Percentiles rank a stretch among this genome's conserved stretches.
Conservation (phyloP, 345 rosid species). For the Iberis pinnata region DNA sequence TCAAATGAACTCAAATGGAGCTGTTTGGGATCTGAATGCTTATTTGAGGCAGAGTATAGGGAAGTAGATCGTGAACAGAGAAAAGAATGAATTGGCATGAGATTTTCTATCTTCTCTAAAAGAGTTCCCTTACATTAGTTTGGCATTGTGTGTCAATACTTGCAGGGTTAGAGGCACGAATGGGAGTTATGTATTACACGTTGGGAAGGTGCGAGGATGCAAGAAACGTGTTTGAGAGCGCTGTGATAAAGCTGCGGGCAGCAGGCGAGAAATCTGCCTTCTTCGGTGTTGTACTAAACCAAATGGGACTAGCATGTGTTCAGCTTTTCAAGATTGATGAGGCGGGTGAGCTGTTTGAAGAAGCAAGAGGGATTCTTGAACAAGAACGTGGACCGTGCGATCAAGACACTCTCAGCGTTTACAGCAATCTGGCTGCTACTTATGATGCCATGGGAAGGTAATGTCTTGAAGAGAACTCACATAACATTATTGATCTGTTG, state of each 20-base stretch:
- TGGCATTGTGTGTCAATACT: slow-evolving; percentile 2
- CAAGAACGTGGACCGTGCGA: slow-evolving; percentile 91
- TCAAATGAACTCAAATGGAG: not conserved
- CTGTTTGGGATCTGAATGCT: not conserved
- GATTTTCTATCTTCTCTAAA: not conserved
- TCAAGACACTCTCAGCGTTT: slow-evolving; percentile 93
- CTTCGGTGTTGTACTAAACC: slow-evolving; percentile 95
- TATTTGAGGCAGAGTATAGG: not conserved
- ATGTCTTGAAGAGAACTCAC: not conserved
- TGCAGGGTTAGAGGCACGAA: slow-evolving; percentile 84
- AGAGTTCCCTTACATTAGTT: slow-evolving; percentile 2
- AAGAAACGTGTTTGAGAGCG: slow-evolving; percentile 75
- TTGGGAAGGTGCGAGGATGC: slow-evolving; percentile 87
- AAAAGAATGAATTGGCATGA: slow-evolving; percentile 1
- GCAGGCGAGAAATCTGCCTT: slow-evolving; percentile 95
- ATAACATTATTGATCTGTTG: not conserved
- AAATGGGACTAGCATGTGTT: slow-evolving; percentile 99
- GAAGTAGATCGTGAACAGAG: slow-evolving; percentile 1
- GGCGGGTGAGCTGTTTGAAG: slow-evolving; percentile 90
- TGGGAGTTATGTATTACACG: slow-evolving; percentile 97
- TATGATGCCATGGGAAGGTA: slow-evolving; percentile 99
- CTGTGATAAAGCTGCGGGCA: slow-evolving; percentile 71
- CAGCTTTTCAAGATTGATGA: slow-evolving; percentile 96
- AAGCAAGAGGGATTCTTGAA: slow-evolving; percentile 80
- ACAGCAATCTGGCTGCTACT: slow-evolving; percentile 97